phyloP scores from a whole-genome alignment of 257 asterid genomes.

The Striga asiatica region DNA sequence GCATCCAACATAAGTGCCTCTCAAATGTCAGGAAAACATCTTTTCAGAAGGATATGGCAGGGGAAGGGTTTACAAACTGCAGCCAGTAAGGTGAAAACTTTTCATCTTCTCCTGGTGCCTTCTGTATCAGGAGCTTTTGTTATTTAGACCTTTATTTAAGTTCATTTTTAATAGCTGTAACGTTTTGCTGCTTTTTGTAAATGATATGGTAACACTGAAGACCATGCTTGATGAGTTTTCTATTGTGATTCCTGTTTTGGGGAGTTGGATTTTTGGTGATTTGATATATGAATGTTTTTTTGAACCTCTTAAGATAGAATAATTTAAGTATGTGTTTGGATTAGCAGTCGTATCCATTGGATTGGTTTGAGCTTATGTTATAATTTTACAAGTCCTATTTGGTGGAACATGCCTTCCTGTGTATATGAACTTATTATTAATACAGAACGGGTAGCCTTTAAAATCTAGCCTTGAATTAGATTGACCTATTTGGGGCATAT shows the following conservation, averaged over 20 bases:
- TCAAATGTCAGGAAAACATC: slow-evolving; percentile 38
- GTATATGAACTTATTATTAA: background rate
- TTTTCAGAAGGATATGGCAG: slow-evolving; percentile 92
- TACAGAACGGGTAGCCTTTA: background rate
- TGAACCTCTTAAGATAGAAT: background rate
- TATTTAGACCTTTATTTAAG: slow-evolving; percentile 6
- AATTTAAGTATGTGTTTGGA: background rate
- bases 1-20: slow-evolving; percentile 35
- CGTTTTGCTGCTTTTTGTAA: background rate
- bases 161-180: background rate
- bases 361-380: background rate
- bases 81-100: slow-evolving; percentile 73
- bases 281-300: background rate
- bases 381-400: background rate
- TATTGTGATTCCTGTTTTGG: slow-evolving; percentile 8
- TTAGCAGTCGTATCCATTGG: background rate
- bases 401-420: slow-evolving; percentile 11
- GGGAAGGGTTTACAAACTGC: slow-evolving; percentile 83
- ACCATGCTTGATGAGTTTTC: background rate
- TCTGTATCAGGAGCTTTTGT: slow-evolving; percentile 5
- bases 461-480: background rate
- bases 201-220: background rate
- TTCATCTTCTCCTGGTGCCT: slow-evolving; percentile 19
- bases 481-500: slow-evolving; percentile 10
- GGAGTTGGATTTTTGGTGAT: background rate